A percentile compares a stretch with the other conserved stretches of the same genome.
Conservation (phyloP, 2,329 filamentous ascomycete species). For the Xylaria multiplex region DNA sequence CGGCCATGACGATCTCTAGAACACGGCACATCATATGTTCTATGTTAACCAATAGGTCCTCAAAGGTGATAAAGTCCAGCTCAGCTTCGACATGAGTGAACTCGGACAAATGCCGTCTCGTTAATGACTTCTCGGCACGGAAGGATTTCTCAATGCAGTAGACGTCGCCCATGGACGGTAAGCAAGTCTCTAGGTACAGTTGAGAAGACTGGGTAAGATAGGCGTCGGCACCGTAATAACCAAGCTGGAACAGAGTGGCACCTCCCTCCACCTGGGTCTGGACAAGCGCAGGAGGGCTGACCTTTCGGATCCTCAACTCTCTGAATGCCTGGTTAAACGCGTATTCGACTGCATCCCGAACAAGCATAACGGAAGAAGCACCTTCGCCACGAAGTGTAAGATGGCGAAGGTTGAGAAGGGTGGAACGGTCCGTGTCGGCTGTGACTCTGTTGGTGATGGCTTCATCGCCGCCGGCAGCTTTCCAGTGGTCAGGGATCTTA, state of each 20-base stretch:
- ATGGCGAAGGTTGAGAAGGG: conserved; percentile 61
- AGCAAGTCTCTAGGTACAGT: conserved; percentile 94
- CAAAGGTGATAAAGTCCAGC: conserved; percentile 93
- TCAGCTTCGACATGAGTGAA: conserved; percentile 98
- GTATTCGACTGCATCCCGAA: conserved; percentile 81
- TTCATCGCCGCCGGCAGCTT: conserved; percentile 82
- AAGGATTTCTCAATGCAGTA: conserved; percentile 99
- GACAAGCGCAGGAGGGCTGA: conserved; percentile 88
- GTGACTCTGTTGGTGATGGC: conserved; percentile 84
- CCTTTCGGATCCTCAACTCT: conserved; percentile 81
- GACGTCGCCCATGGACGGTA: conserved; percentile 90
- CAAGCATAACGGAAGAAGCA: conserved; percentile 85
- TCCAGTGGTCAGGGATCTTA: conserved; percentile 75
- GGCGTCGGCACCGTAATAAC: conserved; percentile 89
- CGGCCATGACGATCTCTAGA: conserved; percentile 78
- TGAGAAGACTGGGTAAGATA: conserved; percentile 98
- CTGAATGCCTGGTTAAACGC: conserved; percentile 84
- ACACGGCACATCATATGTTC: conserved; percentile 89
- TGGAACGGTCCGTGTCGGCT: conserved; percentile 56
- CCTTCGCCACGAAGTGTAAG: conserved; percentile 86
- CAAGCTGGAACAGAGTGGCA: conserved; percentile 86
- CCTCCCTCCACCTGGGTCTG: conserved; percentile 96
- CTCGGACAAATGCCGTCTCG: conserved; percentile 91
- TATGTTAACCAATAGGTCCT: conserved; percentile 86
- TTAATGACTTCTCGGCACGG: conserved; percentile 95